Evolutionary conservation across 805 yeast species (phyloP).

Genomic region (Ogataea haglerorum): DNA sequence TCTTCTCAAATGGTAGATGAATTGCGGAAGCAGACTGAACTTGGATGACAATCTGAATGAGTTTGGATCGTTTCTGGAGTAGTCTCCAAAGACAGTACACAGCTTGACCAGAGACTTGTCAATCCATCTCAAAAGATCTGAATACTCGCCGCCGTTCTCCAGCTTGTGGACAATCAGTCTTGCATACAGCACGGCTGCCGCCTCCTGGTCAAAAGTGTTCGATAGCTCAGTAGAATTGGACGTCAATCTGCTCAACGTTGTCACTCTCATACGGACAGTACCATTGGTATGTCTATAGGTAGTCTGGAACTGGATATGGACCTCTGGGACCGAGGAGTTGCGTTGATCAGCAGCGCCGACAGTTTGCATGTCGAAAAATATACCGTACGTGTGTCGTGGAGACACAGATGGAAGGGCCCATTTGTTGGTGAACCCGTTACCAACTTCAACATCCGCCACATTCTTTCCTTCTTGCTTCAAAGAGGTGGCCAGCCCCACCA

Average conservation of each 20-base stretch:
- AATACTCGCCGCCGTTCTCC: slow-evolving; percentile 69
- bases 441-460: slow-evolving; percentile 90
- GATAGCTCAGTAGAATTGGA: slow-evolving; percentile 49
- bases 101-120: slow-evolving; percentile 87
- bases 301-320: slow-evolving; percentile 71
- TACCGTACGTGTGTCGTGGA: slow-evolving; percentile 84
- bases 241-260: slow-evolving; percentile 66
- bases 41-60: slow-evolving; percentile 82
- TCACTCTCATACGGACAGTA: slow-evolving; percentile 80
- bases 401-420: slow-evolving; percentile 84
- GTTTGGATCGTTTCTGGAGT: slow-evolving; percentile 77
- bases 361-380: slow-evolving; percentile 78
- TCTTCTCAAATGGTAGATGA: slow-evolving; percentile 91
- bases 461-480: slow-evolving; percentile 62
- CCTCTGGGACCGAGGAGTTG: slow-evolving; percentile 34
- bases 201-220: slow-evolving; percentile 91
- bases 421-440: slow-evolving; percentile 87
- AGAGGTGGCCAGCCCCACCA: slow-evolving; percentile 90
- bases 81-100: slow-evolving; percentile 92
- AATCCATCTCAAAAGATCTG: slow-evolving; percentile 91
- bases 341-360: slow-evolving; percentile 45
- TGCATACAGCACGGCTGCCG: slow-evolving; percentile 93
- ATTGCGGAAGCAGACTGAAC: slow-evolving; percentile 90
- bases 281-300: slow-evolving; percentile 96
- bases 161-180: slow-evolving; percentile 85